Conservation (phyloP, 257 asterid species). For the Parsonsia alboflavescens region DNA sequence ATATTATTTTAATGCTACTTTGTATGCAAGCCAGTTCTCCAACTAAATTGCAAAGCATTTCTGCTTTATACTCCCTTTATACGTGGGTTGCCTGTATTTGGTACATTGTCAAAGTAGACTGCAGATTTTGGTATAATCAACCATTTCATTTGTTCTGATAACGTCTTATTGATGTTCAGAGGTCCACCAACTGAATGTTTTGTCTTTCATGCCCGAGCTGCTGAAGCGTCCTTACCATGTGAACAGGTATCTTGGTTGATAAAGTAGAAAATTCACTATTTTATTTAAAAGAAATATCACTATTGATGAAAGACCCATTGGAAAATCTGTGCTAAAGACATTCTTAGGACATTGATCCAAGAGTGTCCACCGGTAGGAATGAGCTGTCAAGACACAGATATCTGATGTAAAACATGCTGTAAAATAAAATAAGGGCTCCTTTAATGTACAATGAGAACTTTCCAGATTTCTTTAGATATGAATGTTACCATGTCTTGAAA, state of each 20-base stretch:
- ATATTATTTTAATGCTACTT: neutral
- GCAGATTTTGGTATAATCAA: neutral
- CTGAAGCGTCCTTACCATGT: slow-evolving; percentile 61
- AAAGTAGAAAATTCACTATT: too few relatives aligned
- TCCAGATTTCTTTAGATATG: neutral
- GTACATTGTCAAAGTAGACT: slow-evolving; percentile 1
- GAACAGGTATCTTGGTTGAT: slow-evolving; percentile 38
- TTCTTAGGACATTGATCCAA: neutral
- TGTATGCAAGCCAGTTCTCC: neutral
- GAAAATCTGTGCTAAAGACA: neutral
- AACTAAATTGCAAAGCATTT: neutral
- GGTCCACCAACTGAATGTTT: slow-evolving; percentile 99
- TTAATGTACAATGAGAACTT: neutral
- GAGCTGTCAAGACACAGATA: neutral
- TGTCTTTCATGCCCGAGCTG: slow-evolving; percentile 84
- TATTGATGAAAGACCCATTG: neutral
- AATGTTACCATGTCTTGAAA: neutral
- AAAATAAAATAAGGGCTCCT: neutral
- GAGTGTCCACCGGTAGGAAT: neutral
- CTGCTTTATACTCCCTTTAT: neutral
- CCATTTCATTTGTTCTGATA: slow-evolving; percentile 5
- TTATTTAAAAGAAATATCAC: neutral
- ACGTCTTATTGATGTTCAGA: slow-evolving; percentile 38
- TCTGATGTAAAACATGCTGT: neutral
- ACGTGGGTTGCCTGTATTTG: neutral